Base-by-base conservation (phyloP, 1,139 yeast species). In the Taphrina deformans region DNA sequence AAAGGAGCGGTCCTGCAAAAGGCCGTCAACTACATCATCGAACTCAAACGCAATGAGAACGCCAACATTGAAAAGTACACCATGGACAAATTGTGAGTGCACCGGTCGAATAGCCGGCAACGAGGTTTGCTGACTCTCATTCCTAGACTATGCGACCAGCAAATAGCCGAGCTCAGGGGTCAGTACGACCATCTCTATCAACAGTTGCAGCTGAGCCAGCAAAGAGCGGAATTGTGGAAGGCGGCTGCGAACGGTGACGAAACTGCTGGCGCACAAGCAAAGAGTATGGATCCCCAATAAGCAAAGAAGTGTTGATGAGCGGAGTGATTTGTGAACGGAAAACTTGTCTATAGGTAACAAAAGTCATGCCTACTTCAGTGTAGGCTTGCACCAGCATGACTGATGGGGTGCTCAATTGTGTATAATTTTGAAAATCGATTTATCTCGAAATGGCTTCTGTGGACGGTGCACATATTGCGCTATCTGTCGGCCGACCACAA, bases 1-100 rank as follows among this genome's bases (percentile, higher is more conserved):
- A 93, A 93, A 80, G 88, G 97, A 21, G 93, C 90, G 75, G 89
- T 92, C 67, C 81, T 93, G 71, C 87, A 85, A 73, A 83, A 93
- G 68, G 96, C 96, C 1, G 93, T 89, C 50, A 97, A 90, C 73
- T 90, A 88, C 74, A 93, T 93, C 74, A 85, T 87, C 75, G 84
- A 93, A 76, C 82, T 93, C 73, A 89, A 91, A 76, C 29, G 55
- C 71, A 88, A 89, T 71, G 97, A 90, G 76, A 86, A 86, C 74
- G 86, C 87, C 72, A 88, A 89, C 73, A 87, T 89, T 72, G 97
- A 59, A 40, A 51, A 52, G 50, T 59, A 59, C 29, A 59, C 63
- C 33, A 51, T 59, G 50, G 63, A 59, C 41, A 59, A 59, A 35
- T 23, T 59, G 55, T 38, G 18, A 31, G 55, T 33, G 27, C 26